A percentile compares a stretch with the other conserved stretches of the same genome.
These are phyloP conservation scores for Mariannaea elegans DNA, from an alignment of 2,329 filamentous ascomycete species.

Conservation along the genomic window DNA sequence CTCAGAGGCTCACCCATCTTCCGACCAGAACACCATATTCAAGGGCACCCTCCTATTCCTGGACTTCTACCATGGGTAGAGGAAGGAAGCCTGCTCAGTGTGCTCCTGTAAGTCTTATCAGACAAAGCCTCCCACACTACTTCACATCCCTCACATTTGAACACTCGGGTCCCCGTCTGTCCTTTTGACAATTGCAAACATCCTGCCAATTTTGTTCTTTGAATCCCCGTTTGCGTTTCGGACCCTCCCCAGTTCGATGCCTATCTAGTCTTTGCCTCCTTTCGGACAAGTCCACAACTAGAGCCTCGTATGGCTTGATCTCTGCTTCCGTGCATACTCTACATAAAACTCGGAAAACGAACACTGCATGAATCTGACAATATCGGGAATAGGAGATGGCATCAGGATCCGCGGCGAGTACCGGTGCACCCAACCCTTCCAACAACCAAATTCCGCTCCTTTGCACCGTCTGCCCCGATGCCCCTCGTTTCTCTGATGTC, in stretches of 20 bases:
- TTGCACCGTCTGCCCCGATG: slow-evolving; percentile 85
- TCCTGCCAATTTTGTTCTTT: slow-evolving; percentile 39
- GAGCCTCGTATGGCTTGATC: slow-evolving; percentile 7
- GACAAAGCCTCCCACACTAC: not conserved
- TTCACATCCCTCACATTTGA: slow-evolving; percentile 21
- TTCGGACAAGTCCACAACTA: slow-evolving; percentile 3
- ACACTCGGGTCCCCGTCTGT: slow-evolving; percentile 37
- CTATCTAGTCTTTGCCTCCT: slow-evolving; percentile 39
- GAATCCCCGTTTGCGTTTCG: slow-evolving; percentile 26
- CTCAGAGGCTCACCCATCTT: not conserved
- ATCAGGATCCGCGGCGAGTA: slow-evolving; percentile 35
- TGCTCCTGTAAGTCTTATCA: slow-evolving; percentile 27
- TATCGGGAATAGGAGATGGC: slow-evolving; percentile 49
- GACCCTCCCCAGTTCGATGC: slow-evolving; percentile 32
- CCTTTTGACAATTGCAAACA: slow-evolving; percentile 20
- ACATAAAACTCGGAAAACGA: not conserved
- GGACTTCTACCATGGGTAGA: slow-evolving; percentile 27
- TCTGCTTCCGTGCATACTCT: not conserved
- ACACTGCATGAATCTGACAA: slow-evolving; percentile 28
- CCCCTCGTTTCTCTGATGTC: slow-evolving; percentile 84
- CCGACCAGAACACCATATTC: not conserved
- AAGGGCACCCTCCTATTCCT: not conserved
- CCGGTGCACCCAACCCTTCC: slow-evolving; percentile 30
- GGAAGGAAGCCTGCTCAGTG: slow-evolving; percentile 30
- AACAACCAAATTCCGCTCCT: slow-evolving; percentile 68